Evolutionary conservation across 495 filamentous ascomycete species (phyloP), one percentile per base, ranked within the genome.

Genomic region (Chlorociboria aeruginascens): DNA sequence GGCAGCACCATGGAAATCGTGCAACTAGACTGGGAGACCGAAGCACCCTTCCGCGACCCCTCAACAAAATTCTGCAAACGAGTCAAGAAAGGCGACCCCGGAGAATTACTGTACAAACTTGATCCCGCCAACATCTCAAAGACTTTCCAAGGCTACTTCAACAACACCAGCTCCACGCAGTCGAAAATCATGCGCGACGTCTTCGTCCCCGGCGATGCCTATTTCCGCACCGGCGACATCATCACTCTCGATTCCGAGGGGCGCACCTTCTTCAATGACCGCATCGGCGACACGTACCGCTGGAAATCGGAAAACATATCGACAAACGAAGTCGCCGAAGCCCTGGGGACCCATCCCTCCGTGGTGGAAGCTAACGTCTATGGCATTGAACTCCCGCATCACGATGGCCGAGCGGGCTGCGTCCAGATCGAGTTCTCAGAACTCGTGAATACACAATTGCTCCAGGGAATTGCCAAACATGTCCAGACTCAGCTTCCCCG

Each of bases 221-320:
- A 77, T 62, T 95, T 90, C 71, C 78, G 89, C 0, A 83, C 83
- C 0, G 90, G 90, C 7, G 90, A 97, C 59, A 72, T 95, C 17
- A 63, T 96, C 14, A 72, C 78, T 32, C 76, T 73, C 64, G 84
- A 88, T 50, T 46, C 46, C 0, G 80, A 95, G 49, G 85, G 86
- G 7, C 70, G 82, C 11, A 81, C 81, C 68, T 95, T 73, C 63
- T 97, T 97, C 63, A 75, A 77, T 37, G 92, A 98, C 61, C 83
- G 89, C 9, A 82, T 97, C 33, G 90, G 90, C 43, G 90, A 97
- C 57, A 96, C 90, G 0, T 97, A 86, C 68, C 78, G 90, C 13
- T 97, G 90, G 90, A 95, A 94, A 69, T 80, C 78, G 38, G 90
- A 97, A 66, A 97, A 96, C 46, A 86, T 95, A 3, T 83, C 80